Conservation (phyloP, 768 basidiomycete species). For the Obba rivulosa region DNA sequence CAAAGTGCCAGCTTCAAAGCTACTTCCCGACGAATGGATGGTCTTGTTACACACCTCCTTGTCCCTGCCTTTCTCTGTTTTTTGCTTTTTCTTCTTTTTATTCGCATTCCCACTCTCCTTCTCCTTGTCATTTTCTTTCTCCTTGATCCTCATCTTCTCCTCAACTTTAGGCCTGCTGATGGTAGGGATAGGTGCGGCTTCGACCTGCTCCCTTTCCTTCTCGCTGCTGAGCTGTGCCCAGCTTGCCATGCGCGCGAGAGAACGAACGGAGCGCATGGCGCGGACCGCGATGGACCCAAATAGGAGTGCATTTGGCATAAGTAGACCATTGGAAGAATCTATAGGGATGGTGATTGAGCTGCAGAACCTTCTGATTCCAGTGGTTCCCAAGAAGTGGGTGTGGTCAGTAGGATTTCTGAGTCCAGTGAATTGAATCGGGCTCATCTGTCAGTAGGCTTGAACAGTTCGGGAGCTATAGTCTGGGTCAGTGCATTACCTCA, state of each 20-base stretch:
- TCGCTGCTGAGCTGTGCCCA: conserved; percentile 58
- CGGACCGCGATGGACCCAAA: conserved; percentile 66
- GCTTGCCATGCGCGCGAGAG: conserved; percentile 65
- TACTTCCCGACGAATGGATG: conserved; percentile 48
- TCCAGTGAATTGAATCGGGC: conserved; percentile 64
- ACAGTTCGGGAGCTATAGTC: conserved; percentile 42
- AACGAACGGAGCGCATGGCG: conserved; percentile 72
- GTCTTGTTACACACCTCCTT: conserved; percentile 26
- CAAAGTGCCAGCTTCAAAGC: conserved; percentile 63
- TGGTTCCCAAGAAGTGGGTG: conserved; percentile 15
- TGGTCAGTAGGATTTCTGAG: conserved; percentile 32
- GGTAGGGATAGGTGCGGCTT: conserved; percentile 19
- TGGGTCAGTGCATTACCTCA: not conserved
- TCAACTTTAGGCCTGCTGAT: conserved; percentile 30
- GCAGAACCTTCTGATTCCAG: conserved; percentile 10
- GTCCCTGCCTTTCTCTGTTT: conserved; percentile 22
- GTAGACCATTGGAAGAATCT: conserved; percentile 9
- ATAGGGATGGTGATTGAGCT: conserved; percentile 12
- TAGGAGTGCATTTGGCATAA: conserved; percentile 9
- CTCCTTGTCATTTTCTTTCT: conserved; percentile 27
- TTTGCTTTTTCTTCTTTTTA: conserved; percentile 31
- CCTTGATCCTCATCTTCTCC: conserved; percentile 25
- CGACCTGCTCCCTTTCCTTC: conserved; percentile 20
- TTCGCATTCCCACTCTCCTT: conserved; percentile 27
- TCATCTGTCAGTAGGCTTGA: conserved; percentile 29